Evolutionary conservation across 768 basidiomycete genomes (phyloP), one percentile per base, ranked within the genome.

Genomic region (Xerocomus brunneocitrinus): DNA sequence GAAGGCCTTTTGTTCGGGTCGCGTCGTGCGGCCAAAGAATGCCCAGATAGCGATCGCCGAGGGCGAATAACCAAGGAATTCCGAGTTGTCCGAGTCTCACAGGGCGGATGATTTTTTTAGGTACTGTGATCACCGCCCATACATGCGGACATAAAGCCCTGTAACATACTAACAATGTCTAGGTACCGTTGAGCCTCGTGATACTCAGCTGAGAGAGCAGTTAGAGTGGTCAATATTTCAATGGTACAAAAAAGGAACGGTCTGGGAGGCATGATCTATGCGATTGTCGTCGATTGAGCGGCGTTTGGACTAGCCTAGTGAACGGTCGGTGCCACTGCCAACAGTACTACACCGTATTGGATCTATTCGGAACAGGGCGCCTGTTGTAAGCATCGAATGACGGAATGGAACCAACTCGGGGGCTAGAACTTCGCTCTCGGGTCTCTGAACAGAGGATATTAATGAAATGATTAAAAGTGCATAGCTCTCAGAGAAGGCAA

Each of bases 101-200:
- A 41, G 24, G 40, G 24, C 10, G 3, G 40, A 24, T 41, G 38
- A 25, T 41, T 13, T 22, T 22, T 41, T 24, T 27, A 16, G 24
- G 14, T 13, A 13, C 32, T 38, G 8, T 27, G 46, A 47, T 47
- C 25, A 36, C 34, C 47, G 47, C 47, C 28, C 25, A 47, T 47
- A 47, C 24, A 6, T 36, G 47, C 34, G 47, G 35, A 27, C 32
- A 25, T 25, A 27, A 16, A 43, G 42, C 28, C 42, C 14, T 28
- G 16, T 8, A 28, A 63, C 19, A 19, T 19, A 19, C 19, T 19
- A 19, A 19, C 55, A 34, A 74, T 60, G 48, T 35, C 13, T 32
- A 47, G 36, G 46, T 32, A 25, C n/a, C 13, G 5, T 35, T 10
- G 43, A 5, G 14, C 44, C 38, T 45, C 24, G 41, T 35, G n/a